Percentiles rank a stretch among this genome's conserved stretches.
Conservation (phyloP, 306 rosid species). For the Vigna trinervia region DNA sequence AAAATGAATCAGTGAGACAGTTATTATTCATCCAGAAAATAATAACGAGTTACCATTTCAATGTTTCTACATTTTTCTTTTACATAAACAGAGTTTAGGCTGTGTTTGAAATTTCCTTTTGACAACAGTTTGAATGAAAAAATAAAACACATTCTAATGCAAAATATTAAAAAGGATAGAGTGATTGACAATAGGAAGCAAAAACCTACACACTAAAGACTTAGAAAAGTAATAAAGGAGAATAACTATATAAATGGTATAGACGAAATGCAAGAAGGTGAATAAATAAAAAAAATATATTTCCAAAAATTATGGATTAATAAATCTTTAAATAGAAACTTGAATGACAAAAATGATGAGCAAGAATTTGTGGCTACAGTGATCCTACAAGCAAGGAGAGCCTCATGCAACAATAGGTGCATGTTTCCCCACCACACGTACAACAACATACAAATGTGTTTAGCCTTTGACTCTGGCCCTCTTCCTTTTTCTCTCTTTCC, state of each 20-base stretch:
- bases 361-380: constrained; percentile 46
- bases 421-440: constrained; percentile 45
- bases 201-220: too few relatives aligned
- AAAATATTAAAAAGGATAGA: too few relatives aligned
- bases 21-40: background rate
- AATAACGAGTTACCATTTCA: background rate
- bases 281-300: background rate
- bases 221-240: too few relatives aligned
- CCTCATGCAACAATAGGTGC: constrained; percentile 40
- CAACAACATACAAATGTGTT: constrained; percentile 32
- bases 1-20: too few relatives aligned
- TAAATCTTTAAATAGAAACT: constrained; percentile 39
- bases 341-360: background rate
- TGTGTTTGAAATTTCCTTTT: background rate
- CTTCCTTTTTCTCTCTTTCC: constrained; percentile 35
- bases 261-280: background rate
- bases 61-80: background rate
- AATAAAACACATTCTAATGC: too few relatives aligned
- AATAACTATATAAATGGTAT: background rate
- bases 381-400: constrained; percentile 70
- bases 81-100: too few relatives aligned
- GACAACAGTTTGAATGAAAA: too few relatives aligned
- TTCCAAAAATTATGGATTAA: constrained; percentile 5
- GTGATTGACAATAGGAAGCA: too few relatives aligned
- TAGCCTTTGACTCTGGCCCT: constrained; percentile 39